These are phyloP conservation scores for Hibiscus tridactylites DNA, from an alignment of 345 rosid species.

Conservation along the genomic window DNA sequence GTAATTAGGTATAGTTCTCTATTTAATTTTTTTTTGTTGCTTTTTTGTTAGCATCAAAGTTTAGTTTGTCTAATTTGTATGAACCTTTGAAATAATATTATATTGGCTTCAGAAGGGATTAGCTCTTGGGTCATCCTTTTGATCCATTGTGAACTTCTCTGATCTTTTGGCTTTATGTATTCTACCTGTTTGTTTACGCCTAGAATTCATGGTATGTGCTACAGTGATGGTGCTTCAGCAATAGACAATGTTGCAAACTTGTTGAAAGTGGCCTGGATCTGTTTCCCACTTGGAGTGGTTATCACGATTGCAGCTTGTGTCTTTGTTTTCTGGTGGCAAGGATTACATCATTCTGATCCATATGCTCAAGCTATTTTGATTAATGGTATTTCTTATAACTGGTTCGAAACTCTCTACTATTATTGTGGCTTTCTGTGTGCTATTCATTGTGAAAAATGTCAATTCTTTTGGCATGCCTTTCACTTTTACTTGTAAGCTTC, in stretches of 20 bases:
- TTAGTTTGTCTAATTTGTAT: not conserved
- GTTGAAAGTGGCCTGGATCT: conserved; percentile 79
- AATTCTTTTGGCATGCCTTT: not conserved
- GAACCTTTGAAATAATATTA: not conserved
- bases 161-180: not conserved
- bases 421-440: not conserved
- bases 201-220: conserved; percentile 11
- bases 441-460: not conserved
- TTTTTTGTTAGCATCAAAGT: not conserved
- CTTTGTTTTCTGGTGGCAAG: conserved; percentile 84
- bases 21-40: not conserved
- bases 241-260: conserved; percentile 29
- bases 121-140: not conserved
- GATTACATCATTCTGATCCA: conserved; percentile 45
- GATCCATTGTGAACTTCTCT: not conserved
- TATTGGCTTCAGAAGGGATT: not conserved
- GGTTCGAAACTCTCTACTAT: not conserved
- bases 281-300: conserved; percentile 58
- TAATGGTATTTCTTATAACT: conserved; percentile 46
- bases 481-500: not conserved
- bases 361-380: conserved; percentile 75
- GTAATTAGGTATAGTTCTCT: not conserved
- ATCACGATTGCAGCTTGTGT: conserved; percentile 42
- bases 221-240: conserved; percentile 44
- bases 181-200: not conserved